phyloP scores from a whole-genome alignment of 2,329 filamentous ascomycete genomes.

The Capronia americana region DNA sequence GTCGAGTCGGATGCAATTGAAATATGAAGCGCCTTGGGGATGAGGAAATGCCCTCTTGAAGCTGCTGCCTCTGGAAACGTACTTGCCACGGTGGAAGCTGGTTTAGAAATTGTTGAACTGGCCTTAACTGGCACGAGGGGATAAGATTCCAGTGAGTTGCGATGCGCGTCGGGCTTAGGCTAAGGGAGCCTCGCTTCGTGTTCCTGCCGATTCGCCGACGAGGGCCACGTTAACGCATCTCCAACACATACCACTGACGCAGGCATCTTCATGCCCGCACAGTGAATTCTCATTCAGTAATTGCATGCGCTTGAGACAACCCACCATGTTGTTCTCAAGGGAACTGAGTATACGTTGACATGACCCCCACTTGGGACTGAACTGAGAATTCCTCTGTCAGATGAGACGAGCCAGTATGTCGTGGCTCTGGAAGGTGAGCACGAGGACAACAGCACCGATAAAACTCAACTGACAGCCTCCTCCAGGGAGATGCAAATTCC shows the following conservation, averaged over 20 bases:
- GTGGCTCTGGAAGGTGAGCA: constrained; percentile 37
- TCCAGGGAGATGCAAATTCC: constrained; percentile 73
- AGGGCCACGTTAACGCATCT: background rate
- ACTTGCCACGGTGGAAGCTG: constrained; percentile 3
- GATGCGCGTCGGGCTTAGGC: constrained; percentile 20
- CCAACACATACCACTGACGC: constrained; percentile 6
- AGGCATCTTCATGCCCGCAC: background rate
- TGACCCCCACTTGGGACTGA: background rate
- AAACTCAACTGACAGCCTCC: constrained; percentile 10
- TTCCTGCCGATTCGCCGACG: constrained; percentile 16
- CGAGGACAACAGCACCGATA: constrained; percentile 2
- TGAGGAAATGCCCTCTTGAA: background rate
- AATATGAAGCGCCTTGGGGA: background rate
- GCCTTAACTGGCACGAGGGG: constrained; percentile 24
- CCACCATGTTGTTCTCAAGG: background rate
- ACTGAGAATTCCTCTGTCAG: background rate
- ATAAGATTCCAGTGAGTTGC: constrained; percentile 5
- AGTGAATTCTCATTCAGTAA: background rate
- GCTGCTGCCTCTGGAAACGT: background rate
- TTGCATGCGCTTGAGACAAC: constrained; percentile 2
- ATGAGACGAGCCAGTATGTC: constrained; percentile 38
- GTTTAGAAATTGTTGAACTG: constrained; percentile 29
- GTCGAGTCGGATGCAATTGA: background rate
- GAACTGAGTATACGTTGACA: background rate
- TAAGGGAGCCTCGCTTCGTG: constrained; percentile 6